Percentiles rank a stretch among this genome's conserved stretches.
Conservation (phyloP, 2,329 filamentous ascomycete species). For the Bipolaris cookei region DNA sequence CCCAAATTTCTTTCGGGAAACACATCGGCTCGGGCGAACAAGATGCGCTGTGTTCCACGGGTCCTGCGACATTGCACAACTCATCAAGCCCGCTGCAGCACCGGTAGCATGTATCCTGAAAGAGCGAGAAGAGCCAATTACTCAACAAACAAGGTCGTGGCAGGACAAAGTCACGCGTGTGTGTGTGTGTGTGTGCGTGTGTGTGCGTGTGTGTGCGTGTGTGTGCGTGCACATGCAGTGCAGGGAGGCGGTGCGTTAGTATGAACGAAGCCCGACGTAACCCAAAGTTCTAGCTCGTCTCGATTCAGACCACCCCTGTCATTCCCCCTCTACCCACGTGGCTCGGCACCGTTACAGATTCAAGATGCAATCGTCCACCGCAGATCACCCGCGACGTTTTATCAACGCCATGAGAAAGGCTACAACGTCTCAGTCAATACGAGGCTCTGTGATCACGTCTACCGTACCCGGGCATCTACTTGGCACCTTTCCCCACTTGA, state of each 20-base stretch:
- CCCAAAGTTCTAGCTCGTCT: conserved; percentile 1
- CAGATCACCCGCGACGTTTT: neutral
- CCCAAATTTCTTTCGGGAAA: no score
- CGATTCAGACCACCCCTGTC: conserved; percentile 1
- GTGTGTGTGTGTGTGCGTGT: no score
- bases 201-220: no score
- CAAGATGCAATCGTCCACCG: neutral
- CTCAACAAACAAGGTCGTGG: no score
- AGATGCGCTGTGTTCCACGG: no score
- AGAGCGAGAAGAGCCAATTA: no score
- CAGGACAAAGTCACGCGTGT: no score
- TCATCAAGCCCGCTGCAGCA: no score
- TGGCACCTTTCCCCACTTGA: neutral
- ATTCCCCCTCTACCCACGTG: neutral
- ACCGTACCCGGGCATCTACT: neutral
- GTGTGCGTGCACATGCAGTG: neutral
- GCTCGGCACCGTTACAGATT: neutral
- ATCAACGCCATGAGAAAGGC: neutral
- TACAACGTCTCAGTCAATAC: neutral
- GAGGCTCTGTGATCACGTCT: neutral
- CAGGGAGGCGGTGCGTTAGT: neutral
- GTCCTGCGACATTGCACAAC: no score
- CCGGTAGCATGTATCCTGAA: no score
- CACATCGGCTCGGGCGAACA: no score
- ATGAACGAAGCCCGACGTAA: neutral